Conservation (phyloP, 305 asterid species). For the Lippia alba region DNA sequence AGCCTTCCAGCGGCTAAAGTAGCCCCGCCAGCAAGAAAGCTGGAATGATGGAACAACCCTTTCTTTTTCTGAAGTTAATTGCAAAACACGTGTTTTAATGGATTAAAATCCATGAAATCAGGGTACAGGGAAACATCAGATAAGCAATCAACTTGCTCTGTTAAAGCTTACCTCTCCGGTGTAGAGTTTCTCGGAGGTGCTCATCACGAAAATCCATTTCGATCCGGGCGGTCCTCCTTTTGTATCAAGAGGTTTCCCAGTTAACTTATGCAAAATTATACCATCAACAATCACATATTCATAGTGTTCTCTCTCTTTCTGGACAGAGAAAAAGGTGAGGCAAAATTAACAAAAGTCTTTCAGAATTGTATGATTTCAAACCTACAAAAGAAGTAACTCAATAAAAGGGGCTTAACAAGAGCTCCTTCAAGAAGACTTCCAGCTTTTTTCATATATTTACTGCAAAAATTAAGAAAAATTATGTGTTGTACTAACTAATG, state of each 20-base stretch:
- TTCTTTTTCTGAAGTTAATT: constrained; percentile 62
- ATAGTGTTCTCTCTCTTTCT: constrained; percentile 61
- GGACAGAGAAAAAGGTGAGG: constrained; percentile 27
- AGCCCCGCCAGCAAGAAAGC: constrained; percentile 70
- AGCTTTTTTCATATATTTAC: background rate
- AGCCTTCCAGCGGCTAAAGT: constrained; percentile 83
- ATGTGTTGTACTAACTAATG: constrained; percentile 14
- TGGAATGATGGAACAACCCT: constrained; percentile 70
- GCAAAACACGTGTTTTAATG: constrained; percentile 9
- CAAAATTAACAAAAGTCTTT: constrained; percentile 8
- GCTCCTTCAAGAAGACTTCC: constrained; percentile 12
- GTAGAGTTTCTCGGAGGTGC: constrained; percentile 57
- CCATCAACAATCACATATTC: constrained; percentile 53
- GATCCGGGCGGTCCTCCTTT: constrained; percentile 37
- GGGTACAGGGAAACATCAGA: constrained; percentile 8
- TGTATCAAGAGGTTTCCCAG: constrained; percentile 52
- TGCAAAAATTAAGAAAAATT: background rate
- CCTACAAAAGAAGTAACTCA: constrained; percentile 14
- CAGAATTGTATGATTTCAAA: constrained; percentile 18
- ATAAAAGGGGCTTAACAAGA: constrained; percentile 4
- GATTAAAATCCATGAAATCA: constrained; percentile 6
- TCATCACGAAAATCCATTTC: constrained; percentile 75
- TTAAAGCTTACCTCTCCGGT: constrained; percentile 50
- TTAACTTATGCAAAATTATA: constrained; percentile 49
- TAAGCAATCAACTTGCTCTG: constrained; percentile 5